phyloP scores from a whole-genome alignment of 129 eudicot species.

The Tanacetum coccineum region DNA sequence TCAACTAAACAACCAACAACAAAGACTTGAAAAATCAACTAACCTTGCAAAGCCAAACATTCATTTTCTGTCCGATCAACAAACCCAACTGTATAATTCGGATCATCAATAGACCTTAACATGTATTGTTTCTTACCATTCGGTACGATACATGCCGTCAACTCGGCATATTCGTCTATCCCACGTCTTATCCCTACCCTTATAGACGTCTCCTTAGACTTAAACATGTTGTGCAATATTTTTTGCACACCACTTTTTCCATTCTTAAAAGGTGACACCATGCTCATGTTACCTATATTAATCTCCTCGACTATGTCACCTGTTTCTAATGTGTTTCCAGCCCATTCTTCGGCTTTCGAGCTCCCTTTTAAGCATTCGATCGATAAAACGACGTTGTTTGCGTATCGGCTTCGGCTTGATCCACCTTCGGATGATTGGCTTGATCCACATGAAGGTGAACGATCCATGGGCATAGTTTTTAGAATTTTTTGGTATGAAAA shows the following conservation, averaged over 20 bases:
- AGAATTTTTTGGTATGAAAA: not conserved
- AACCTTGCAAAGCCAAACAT: constrained; percentile 79
- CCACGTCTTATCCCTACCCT: constrained; percentile 66
- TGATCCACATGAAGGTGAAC: constrained; percentile 39
- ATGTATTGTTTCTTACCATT: constrained; percentile 68
- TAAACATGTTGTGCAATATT: constrained; percentile 48
- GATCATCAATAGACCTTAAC: constrained; percentile 76
- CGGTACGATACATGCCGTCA: constrained; percentile 83
- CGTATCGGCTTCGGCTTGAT: constrained; percentile 2
- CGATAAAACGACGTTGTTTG: constrained; percentile 38
- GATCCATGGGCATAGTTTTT: constrained; percentile 66
- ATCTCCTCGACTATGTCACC: constrained; percentile 86
- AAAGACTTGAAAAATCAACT: constrained; percentile 6
- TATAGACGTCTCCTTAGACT: constrained; percentile 61
- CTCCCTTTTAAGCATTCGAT: constrained; percentile 74
- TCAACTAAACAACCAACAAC: constrained; percentile 21
- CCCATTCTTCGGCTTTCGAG: constrained; percentile 87
- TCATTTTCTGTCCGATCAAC: constrained; percentile 86
- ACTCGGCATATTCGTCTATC: constrained; percentile 51
- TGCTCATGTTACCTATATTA: constrained; percentile 41
- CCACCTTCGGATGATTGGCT: constrained; percentile 23
- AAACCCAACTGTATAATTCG: constrained; percentile 84
- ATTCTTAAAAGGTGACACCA: constrained; percentile 66
- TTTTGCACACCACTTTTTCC: constrained; percentile 70
- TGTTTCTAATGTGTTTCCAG: constrained; percentile 63